Percentiles rank a stretch among this genome's conserved stretches.
These are phyloP conservation scores for Paxillus rubicundulus DNA, from an alignment of 768 basidiomycete genomes.

Conservation along the genomic window DNA sequence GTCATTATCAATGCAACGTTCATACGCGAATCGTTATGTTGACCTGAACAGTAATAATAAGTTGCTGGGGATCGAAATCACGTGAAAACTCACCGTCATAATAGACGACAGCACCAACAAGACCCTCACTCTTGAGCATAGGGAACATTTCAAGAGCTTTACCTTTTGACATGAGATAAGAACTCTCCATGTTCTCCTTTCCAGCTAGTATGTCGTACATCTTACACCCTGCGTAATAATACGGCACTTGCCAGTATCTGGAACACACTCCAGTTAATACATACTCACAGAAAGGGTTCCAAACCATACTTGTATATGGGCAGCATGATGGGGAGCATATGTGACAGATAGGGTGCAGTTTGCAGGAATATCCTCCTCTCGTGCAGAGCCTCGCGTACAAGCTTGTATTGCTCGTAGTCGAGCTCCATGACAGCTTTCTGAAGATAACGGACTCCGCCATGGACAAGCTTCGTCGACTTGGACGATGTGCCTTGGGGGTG, in stretches of 20 bases:
- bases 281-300: not conserved
- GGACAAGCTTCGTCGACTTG: constrained; percentile 97
- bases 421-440: constrained; percentile 96
- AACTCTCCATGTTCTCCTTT: constrained; percentile 93
- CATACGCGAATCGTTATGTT: constrained; percentile 99
- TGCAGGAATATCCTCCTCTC: constrained; percentile 93
- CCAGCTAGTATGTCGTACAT: constrained; percentile 95
- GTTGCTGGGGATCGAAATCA: not conserved
- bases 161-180: constrained; percentile 92
- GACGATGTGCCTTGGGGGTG: constrained; percentile 75
- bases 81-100: constrained; percentile 72
- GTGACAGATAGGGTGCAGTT: constrained; percentile 89
- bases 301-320: constrained; percentile 83
- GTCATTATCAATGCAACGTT: constrained; percentile 94
- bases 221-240: constrained; percentile 94
- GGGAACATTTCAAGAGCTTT: constrained; percentile 95
- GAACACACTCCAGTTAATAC: constrained; percentile 2
- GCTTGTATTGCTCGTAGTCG: constrained; percentile 95
- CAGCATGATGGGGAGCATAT: constrained; percentile 95
- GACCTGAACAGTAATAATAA: constrained; percentile 48
- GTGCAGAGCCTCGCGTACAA: constrained; percentile 91
- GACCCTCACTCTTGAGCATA: constrained; percentile 89
- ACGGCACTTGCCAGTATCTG: constrained; percentile 95
- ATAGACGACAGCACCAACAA: constrained; percentile 94
- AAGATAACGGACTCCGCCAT: constrained; percentile 95